phyloP scores from a whole-genome alignment of 495 filamentous ascomycete species.

The Sporormia fimetaria region DNA sequence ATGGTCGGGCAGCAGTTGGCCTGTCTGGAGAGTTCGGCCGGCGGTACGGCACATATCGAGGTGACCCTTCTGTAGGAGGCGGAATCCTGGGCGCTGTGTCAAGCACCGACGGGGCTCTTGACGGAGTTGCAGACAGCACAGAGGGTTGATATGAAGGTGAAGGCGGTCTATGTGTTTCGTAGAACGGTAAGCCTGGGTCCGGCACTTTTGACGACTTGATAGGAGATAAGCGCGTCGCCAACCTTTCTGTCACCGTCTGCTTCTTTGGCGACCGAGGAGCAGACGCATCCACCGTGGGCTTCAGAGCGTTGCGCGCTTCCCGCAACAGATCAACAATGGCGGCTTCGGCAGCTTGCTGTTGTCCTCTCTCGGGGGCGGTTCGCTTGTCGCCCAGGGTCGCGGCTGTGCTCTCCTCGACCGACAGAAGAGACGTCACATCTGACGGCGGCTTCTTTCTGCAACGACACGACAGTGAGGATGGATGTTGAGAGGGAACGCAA shows the following conservation, averaged over 20 bases:
- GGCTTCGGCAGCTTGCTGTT: constrained; percentile 15
- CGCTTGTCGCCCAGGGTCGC: constrained; percentile 15
- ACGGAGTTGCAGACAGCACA: constrained; percentile 28
- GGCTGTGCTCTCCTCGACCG: constrained; percentile 9
- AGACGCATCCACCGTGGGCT: neutral
- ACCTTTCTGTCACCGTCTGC: constrained; percentile 24
- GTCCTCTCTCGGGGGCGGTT: constrained; percentile 7
- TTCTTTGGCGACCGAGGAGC: constrained; percentile 4
- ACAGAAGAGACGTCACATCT: constrained; percentile 16
- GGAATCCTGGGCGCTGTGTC: constrained; percentile 45
- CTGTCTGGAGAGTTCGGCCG: constrained; percentile 33
- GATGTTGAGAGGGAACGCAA: constrained; percentile 1
- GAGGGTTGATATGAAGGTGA: constrained; percentile 36
- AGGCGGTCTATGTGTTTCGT: constrained; percentile 24
- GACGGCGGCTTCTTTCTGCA: constrained; percentile 10
- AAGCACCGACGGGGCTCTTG: constrained; percentile 46
- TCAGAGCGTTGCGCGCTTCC: constrained; percentile 9
- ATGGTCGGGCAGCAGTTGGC: constrained; percentile 53
- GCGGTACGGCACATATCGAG: constrained; percentile 35
- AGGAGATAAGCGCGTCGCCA: constrained; percentile 18
- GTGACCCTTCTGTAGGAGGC: constrained; percentile 41
- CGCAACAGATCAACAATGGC: constrained; percentile 25
- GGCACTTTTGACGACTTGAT: constrained; percentile 5
- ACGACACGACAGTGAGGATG: constrained; percentile 17
- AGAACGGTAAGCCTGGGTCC: constrained; percentile 24